phyloP scores from a whole-genome alignment of 108 stramenopile species.

The Asterionellopsis glacialis region DNA sequence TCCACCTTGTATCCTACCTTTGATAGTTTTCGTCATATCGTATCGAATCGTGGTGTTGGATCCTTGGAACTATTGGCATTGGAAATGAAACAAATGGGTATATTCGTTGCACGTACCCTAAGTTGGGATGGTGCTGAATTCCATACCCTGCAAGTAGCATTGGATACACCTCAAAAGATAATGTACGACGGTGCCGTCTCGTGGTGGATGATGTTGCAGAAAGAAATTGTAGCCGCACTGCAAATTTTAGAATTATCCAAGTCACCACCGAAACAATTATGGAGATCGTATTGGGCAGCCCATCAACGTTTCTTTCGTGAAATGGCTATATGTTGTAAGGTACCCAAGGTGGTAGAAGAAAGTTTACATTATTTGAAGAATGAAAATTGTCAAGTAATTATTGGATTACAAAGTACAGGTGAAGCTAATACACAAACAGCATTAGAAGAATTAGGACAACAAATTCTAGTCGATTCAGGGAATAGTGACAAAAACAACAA shows the following conservation, averaged over 20 bases:
- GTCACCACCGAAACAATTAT: slow-evolving; percentile 20
- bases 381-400: slow-evolving; percentile 51
- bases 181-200: slow-evolving; percentile 52
- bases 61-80: slow-evolving; percentile 82
- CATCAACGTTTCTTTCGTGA: slow-evolving; percentile 82
- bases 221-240: too few species aligned
- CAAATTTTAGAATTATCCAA: too few species aligned
- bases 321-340: slow-evolving; percentile 69
- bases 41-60: slow-evolving; percentile 69
- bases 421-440: slow-evolving; percentile 58
- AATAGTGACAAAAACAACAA: too few species aligned
- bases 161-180: slow-evolving; percentile 30
- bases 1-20: slow-evolving; percentile 38
- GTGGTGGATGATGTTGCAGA: slow-evolving; percentile 41
- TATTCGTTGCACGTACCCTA: slow-evolving; percentile 72
- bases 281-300: slow-evolving; percentile 66
- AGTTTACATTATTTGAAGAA: slow-evolving; percentile 39
- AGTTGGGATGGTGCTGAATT: slow-evolving; percentile 78
- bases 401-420: slow-evolving; percentile 78
- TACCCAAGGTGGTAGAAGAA: slow-evolving; percentile 48
- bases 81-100: slow-evolving; percentile 72
- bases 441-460: slow-evolving; percentile 23
- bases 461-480: slow-evolving; percentile 6
- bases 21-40: slow-evolving; percentile 37
- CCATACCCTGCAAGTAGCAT: slow-evolving; percentile 39